These are phyloP conservation scores for Chara braunii DNA, from an alignment of 139 green algal species.

Conservation along the genomic window DNA sequence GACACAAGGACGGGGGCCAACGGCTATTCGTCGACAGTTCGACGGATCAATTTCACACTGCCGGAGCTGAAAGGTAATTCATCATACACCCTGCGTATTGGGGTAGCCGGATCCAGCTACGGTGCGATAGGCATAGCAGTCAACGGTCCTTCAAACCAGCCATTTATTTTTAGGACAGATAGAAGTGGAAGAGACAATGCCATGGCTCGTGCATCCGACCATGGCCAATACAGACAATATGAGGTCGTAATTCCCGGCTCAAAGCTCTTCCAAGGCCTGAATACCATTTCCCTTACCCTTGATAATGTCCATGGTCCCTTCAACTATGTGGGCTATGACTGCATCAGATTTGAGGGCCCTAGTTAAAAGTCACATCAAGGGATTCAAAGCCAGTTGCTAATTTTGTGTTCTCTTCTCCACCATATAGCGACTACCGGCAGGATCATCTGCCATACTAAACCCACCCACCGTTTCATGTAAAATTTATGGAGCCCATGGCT, in stretches of 20 bases:
- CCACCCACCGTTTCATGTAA: no score
- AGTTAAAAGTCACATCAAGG: no score
- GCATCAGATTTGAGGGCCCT: constrained; percentile 17
- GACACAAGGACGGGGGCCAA: background rate
- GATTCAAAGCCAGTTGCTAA: no score
- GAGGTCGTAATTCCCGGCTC: constrained; percentile 2
- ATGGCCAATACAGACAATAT: constrained; percentile 10
- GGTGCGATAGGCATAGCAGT: constrained; percentile 1
- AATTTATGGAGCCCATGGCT: no score
- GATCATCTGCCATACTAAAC: no score
- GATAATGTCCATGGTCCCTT: background rate
- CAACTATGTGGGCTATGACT: constrained; percentile 30
- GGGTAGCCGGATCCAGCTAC: background rate
- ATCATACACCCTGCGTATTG: constrained; percentile 19
- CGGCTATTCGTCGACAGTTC: background rate
- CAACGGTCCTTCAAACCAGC: constrained; percentile 1
- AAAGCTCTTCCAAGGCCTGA: background rate
- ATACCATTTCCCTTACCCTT: constrained; percentile 13
- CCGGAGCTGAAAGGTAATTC: background rate
- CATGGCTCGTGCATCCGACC: constrained; percentile 6
- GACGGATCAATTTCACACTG: background rate
- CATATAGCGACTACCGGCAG: no score
- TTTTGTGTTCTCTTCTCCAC: no score
- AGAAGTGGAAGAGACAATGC: background rate
- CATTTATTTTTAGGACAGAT: no score